Base-by-base conservation (phyloP, 2,329 filamentous ascomycete species). In the Nemania serpens region DNA sequence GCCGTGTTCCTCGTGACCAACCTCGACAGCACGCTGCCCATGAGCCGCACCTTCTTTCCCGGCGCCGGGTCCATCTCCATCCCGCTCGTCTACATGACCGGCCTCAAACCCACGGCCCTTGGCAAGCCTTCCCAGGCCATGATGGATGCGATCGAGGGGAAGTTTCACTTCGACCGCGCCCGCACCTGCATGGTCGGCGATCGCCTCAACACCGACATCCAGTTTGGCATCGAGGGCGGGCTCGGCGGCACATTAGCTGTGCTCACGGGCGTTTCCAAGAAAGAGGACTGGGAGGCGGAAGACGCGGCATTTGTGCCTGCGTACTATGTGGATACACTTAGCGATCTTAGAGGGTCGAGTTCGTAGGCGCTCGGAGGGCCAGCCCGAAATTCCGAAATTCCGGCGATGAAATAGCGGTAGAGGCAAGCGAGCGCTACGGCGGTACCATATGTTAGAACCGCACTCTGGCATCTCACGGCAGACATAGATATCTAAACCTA, bases 101-200 rank as follows among this genome's bases (percentile, higher is more conserved):
- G 81, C 17, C 78, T 85, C 73, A 82, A 90, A 70, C 94, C 95
- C 0, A 77, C 92, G 34, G 88, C 91, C 2, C 79, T 98, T 42
- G 95, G 95, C 0, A 99, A 99, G 79, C 95, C 95, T 2, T 97
- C 92, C 74, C 93, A 97, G 79, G 94, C 94, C 3, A 99, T 99
- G 95, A 97, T 99, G 94, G 94, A 98, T 75, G 93, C 95, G 2
- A 90, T 99, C 59, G 94, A 98, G 80, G 94, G 94, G 60, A 97
- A 96, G 77, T 97, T 98, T 76, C 84, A 90, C 68, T 89, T 99
- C 55, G 88, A 98, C 75, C 85, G 93, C 39, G 85, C 83, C 62
- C 87, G 87, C 68, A 91, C 95, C 1, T 98, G 95, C 77, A 99
- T 99, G 95, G 85, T 99, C 45, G 95, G 95, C 6, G 95, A 99